Conservation (phyloP, 2,329 filamentous ascomycete genomes). For the Ophiostoma australiae region DNA sequence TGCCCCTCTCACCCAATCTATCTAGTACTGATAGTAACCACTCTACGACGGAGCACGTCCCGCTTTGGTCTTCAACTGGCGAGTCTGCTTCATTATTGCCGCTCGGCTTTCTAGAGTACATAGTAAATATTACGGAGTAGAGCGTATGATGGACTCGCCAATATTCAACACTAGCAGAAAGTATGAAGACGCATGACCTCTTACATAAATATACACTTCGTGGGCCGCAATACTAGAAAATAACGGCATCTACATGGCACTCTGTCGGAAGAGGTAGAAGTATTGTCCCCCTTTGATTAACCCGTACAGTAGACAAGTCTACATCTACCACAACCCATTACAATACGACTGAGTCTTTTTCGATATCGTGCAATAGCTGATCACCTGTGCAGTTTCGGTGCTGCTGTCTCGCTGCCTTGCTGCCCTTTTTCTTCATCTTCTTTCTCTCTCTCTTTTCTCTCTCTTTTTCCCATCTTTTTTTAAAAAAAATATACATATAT, state of each 20-base stretch:
- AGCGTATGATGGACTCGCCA: neutral
- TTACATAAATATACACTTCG: constrained; percentile 7
- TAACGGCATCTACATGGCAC: neutral
- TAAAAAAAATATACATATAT: no score
- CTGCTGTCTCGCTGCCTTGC: neutral
- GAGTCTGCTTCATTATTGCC: neutral
- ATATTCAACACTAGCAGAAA: constrained; percentile 5
- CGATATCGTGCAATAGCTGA: neutral
- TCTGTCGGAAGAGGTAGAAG: neutral
- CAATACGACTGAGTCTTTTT: constrained; percentile 11
- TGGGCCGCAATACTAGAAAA: neutral
- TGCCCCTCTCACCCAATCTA: neutral
- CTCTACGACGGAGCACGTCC: constrained; percentile 12
- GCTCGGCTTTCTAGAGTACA: neutral
- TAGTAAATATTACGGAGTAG: neutral
- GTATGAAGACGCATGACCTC: constrained; percentile 2
- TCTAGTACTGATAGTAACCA: neutral
- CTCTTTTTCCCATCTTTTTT: no score
- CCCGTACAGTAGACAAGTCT: neutral
- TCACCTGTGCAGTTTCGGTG: neutral
- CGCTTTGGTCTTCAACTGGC: constrained; percentile 3
- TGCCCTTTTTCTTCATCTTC: neutral
- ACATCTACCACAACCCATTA: neutral
- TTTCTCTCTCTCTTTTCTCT: no score
- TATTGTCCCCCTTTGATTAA: no score